Evolutionary conservation across 495 filamentous ascomycete genomes (phyloP), one percentile per base, ranked within the genome.

Genomic region (Talaromyces adpressus): DNA sequence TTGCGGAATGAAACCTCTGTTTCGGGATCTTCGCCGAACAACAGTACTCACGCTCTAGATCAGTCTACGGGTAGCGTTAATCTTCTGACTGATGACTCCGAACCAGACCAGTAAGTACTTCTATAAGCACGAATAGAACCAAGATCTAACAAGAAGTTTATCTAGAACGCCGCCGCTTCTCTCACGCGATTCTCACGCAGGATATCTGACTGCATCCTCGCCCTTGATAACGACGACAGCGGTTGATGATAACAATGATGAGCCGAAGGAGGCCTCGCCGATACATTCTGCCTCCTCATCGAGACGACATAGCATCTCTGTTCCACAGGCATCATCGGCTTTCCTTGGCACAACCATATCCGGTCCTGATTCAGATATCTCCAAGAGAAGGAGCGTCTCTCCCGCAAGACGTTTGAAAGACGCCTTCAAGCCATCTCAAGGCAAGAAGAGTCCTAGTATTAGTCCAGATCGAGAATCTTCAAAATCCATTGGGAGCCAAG

Each of bases 181-280:
- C 49, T 81, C 86, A 30, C 88, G 88, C 73, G 82, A 88, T 41
- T 93, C 91, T 29, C 91, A 94, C 70, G 80, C 87, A 66, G 91
- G 87, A 62, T 89, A 90, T 73, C 80, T 93, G 61, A 93, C 92
- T 30, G 85, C 89, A 12, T 93, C 91, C 16, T 93, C 92, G 27
- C 92, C 91, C 30, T 75, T 92, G 59, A 84, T 94, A 36, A 86
- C 87, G 66, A 83, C 74, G 67, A 83, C 78, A 59, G 82, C 75
- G 64, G 78, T 73, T 64, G 78, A 75, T 39, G 67, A 75, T 4
- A 54, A 66, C 6, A 66, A 75, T 7, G 66, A 65, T 3, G 68
- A 58, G 27, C 56, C 11, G 6, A 58, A 58, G 20, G 56, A 36
- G 29, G 14, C 30, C 34, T 34, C 59, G 14, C 39, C 47, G 18